These are phyloP conservation scores for Coemansia sp. DNA, from an alignment of 192 early-diverging fungal genomes.

Conservation along the genomic window DNA sequence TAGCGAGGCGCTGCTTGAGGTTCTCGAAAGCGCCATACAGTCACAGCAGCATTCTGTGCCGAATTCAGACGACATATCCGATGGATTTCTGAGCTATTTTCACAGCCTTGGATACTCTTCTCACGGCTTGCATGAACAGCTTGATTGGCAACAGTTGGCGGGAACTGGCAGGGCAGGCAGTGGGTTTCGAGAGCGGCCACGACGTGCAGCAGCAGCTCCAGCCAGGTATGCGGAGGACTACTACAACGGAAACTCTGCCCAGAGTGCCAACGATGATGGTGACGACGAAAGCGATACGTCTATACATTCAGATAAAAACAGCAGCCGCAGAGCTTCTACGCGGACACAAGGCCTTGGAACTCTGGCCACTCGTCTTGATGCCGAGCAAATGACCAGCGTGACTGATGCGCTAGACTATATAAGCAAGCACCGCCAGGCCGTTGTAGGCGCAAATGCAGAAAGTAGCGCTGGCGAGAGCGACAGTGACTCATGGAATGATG, in stretches of 20 bases:
- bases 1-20: conserved; percentile 58
- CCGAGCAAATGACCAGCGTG: conserved; percentile 24
- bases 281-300: not conserved
- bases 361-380: conserved; percentile 23
- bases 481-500: conserved; percentile 11
- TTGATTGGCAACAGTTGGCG: conserved; percentile 3
- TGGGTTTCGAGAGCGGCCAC: conserved; percentile 13
- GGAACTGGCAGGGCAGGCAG: not conserved
- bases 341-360: conserved; percentile 9
- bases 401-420: conserved; percentile 58
- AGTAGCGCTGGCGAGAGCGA: conserved; percentile 23
- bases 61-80: conserved; percentile 15
- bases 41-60: conserved; percentile 43
- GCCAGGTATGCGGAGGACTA: conserved; percentile 11
- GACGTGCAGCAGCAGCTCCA: conserved; percentile 15
- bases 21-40: conserved; percentile 56
- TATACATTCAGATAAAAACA: not conserved
- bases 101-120: conserved; percentile 9
- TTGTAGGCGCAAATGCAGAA: not conserved
- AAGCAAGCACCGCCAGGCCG: not conserved
- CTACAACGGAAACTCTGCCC: conserved; percentile 27
- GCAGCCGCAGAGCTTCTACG: not conserved
- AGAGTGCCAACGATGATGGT: conserved; percentile 19
- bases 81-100: conserved; percentile 27
- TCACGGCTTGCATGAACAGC: not conserved